Evolutionary conservation across 257 asterid genomes (phyloP).

Genomic region (Solanum sitiens): DNA sequence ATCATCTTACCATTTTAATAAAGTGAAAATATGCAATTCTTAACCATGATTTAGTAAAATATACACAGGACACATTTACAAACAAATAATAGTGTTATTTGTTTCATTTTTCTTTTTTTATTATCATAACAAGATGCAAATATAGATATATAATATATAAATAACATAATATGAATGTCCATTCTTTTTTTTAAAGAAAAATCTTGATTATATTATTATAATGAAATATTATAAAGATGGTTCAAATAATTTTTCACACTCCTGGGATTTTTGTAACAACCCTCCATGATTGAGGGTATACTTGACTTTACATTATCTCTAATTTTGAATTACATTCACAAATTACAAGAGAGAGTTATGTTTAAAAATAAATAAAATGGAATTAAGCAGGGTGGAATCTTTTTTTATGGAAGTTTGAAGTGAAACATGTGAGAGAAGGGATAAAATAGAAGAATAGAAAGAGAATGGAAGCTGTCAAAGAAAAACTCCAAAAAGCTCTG

Average conservation of each 20-base stretch:
- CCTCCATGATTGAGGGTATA: neutral
- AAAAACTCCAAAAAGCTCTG: constrained; percentile 32
- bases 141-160: no score
- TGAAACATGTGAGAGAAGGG: constrained; percentile 2
- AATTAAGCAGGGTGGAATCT: constrained; percentile 32
- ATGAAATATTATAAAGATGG: neutral
- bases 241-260: no score
- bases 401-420: constrained; percentile 44
- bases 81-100: no score
- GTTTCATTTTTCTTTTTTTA: no score
- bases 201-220: no score
- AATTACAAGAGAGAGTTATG: neutral
- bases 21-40: neutral
- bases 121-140: neutral
- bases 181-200: no score
- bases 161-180: neutral
- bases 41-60: neutral
- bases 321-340: neutral
- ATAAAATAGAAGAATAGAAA: constrained; percentile 38
- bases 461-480: constrained; percentile 70
- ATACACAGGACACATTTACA: neutral
- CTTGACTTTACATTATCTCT: neutral
- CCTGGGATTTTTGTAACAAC: neutral
- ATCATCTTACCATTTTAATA: neutral
- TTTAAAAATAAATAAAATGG: neutral